Conservation (phyloP, 164 flowering plant species). For the Dillenia turbinata region DNA sequence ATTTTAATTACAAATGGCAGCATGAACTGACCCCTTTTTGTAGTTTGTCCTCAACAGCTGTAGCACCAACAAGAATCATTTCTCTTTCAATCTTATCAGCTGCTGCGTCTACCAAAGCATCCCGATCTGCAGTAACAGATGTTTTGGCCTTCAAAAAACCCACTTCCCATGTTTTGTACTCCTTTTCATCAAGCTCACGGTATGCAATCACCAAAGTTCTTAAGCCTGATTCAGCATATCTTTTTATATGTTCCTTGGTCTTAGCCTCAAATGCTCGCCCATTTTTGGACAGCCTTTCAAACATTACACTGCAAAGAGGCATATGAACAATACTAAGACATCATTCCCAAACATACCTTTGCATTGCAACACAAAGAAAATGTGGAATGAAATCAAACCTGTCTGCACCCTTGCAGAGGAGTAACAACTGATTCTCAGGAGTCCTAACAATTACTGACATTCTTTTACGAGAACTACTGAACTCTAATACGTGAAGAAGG, state of each 20-base stretch:
- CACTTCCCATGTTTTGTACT: conserved; percentile 50
- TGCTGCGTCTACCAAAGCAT: conserved; percentile 48
- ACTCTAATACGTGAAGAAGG: conserved; percentile 80
- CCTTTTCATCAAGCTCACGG: conserved; percentile 63
- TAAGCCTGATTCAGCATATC: conserved; percentile 76
- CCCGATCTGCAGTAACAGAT: conserved; percentile 60
- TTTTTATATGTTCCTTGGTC: conserved; percentile 58
- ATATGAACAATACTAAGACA: conserved; percentile 2
- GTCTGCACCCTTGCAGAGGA: conserved; percentile 91
- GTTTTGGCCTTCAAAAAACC: conserved; percentile 62
- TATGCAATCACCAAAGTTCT: conserved; percentile 75
- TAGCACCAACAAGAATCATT: conserved; percentile 81
- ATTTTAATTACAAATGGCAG: too few species aligned
- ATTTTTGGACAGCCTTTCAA: conserved; percentile 60
- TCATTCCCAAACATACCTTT: conserved; percentile 1
- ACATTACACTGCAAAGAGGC: conserved; percentile 59
- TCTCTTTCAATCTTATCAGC: conserved; percentile 73
- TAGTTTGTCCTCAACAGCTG: conserved; percentile 90
- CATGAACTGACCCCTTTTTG: conserved; percentile 64
- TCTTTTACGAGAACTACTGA: conserved; percentile 78
- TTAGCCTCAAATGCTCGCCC: conserved; percentile 41
- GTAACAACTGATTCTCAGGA: conserved; percentile 53
- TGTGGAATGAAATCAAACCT: conserved; percentile 41
- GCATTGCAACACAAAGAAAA: background rate
- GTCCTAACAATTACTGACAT: conserved; percentile 84